Percentiles rank a stretch among this genome's conserved stretches.
Evolutionary conservation across 2,329 filamentous ascomycete species (phyloP).

Genomic region (Xylariaceae sp.): DNA sequence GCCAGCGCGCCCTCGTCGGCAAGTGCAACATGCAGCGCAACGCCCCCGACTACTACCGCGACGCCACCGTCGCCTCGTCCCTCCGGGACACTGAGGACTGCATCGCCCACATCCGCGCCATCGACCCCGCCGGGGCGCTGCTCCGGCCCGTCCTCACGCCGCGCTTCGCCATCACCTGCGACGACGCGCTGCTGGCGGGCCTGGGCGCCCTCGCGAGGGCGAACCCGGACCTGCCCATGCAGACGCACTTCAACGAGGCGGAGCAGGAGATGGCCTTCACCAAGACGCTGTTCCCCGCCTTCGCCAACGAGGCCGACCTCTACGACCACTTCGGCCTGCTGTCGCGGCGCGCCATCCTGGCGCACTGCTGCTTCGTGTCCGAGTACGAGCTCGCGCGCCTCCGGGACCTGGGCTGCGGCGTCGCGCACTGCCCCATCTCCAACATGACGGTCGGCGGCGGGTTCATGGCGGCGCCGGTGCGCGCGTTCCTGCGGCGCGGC

Average conservation of each 20-base stretch:
- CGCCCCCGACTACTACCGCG: conserved; percentile 49
- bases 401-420: conserved; percentile 45
- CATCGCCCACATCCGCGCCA: conserved; percentile 39
- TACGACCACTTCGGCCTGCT: conserved; percentile 55
- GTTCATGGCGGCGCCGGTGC: conserved; percentile 58
- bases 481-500: conserved; percentile 50
- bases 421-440: conserved; percentile 61
- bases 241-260: conserved; percentile 66
- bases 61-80: conserved; percentile 41
- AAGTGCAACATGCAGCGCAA: conserved; percentile 61
- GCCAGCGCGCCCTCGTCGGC: conserved; percentile 57
- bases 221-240: conserved; percentile 50
- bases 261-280: conserved; percentile 56
- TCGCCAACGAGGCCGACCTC: conserved; percentile 54
- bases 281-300: conserved; percentile 49
- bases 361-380: conserved; percentile 61
- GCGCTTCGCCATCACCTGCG: conserved; percentile 59
- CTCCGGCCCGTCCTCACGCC: conserved; percentile 52
- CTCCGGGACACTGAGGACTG: conserved; percentile 45
- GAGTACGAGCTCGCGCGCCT: conserved; percentile 50
- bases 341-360: conserved; percentile 53
- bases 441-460: conserved; percentile 61
- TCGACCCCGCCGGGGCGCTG: conserved; percentile 40
- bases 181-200: conserved; percentile 46
- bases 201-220: conserved; percentile 49